Evolutionary conservation across 78 protist genomes (phyloP).

Genomic region (Tieghemostelium lacteum): DNA sequence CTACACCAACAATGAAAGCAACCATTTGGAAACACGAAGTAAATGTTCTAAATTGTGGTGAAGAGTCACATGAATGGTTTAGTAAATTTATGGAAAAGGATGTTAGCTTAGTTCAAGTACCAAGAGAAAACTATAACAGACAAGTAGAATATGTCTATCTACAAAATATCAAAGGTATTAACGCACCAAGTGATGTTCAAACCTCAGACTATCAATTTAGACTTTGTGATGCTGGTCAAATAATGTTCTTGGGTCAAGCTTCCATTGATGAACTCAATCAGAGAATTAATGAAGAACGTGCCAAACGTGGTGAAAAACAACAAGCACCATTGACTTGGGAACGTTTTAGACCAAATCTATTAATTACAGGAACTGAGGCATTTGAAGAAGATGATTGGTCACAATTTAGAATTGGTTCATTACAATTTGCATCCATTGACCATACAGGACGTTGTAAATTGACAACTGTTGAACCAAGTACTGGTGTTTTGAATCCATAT

Average conservation of each 20-base stretch:
- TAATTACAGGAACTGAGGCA: constrained; percentile 1
- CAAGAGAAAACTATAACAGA: background rate
- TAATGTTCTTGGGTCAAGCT: constrained; percentile 24
- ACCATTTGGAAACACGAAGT: background rate
- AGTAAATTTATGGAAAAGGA: background rate
- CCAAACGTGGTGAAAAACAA: background rate
- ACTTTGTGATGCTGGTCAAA: constrained; percentile 19
- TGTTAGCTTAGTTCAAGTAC: constrained; percentile 16
- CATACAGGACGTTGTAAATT: constrained; percentile 29
- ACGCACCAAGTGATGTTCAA: background rate
- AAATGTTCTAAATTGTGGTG: constrained; percentile 27
- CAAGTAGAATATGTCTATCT: too few relatives aligned
- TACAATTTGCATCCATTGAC: background rate
- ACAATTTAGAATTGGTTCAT: background rate
- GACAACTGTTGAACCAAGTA: constrained; percentile 3
- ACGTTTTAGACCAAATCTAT: constrained; percentile 47
- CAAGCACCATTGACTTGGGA: background rate
- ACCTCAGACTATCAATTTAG: background rate
- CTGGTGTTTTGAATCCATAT: constrained; percentile 29
- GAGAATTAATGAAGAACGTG: constrained; percentile 9
- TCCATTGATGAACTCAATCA: constrained; percentile 33
- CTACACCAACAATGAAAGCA: background rate
- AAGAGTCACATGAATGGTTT: constrained; percentile 30
- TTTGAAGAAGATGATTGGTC: constrained; percentile 51
- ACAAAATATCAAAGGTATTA: background rate